Evolutionary conservation across 148 eudicot genomes (phyloP), one percentile per base, ranked within the genome.

Genomic region (Cornus kousa): DNA sequence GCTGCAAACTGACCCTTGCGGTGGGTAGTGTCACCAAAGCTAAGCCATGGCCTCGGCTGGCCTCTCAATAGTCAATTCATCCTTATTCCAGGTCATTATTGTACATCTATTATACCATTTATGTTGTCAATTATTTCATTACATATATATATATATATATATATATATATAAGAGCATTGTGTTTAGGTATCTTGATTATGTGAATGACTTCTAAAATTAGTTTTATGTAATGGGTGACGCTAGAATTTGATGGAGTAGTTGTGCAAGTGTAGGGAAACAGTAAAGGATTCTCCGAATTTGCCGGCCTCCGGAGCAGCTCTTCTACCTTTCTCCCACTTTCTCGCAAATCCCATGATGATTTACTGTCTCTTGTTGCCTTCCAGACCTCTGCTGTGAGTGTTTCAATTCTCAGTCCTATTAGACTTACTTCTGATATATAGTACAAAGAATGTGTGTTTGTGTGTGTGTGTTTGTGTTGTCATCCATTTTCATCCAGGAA

Each of bases 281-380:
- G 84, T 80, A 91, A 89, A 85, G 97, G 97, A 71, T 90, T 95
- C 82, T 88, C 94, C 1, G 99, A 95, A 3, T 91, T 88, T 31
- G 24, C 93, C 9, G 99, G 97, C 20, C 90, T 95, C 65, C 88
- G 89, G 22, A 53, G 59, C 80, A 79, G 82, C 73, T 81, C 93
- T 20, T 85, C 92, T 3, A 67, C 86, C 28, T 70, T 85, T 19
- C 84, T 91, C 74, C 90, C 97, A 10, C 89, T 88, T 55, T 88
- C 73, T 79, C 92, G 90, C 71, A 95, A 40, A 82, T 23, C 80
- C 32, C 71, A 84, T 35, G 90, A 89, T 10, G 93, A 91, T 74
- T 80, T 89, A 23, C 74, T 87, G 9, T 85, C 97, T 32, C 9
- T 88, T n/a, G 85, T 93, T 16, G 75, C 97, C 79, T 90, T 91